These are phyloP conservation scores for Colletotrichum echinochloae DNA, from an alignment of 2,329 filamentous ascomycete genomes.

Conservation along the genomic window DNA sequence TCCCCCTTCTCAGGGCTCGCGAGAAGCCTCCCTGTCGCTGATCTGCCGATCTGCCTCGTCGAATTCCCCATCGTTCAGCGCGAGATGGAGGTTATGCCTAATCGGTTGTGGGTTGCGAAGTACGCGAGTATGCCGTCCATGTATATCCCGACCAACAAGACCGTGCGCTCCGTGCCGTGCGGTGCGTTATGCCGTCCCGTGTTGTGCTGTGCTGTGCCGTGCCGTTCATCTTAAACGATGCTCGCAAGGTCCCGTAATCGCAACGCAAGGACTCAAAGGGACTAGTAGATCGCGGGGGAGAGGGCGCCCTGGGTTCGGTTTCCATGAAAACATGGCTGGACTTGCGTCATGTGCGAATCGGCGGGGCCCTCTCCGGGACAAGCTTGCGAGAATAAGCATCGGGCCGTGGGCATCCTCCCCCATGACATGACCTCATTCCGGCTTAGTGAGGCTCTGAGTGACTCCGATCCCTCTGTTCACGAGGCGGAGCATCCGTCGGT, in stretches of 20 bases:
- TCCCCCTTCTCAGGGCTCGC: neutral
- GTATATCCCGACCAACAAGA: too few relatives aligned
- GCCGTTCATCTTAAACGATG: neutral
- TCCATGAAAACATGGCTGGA: neutral
- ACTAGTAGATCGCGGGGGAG: neutral
- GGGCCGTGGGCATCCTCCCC: slow-evolving; percentile 19
- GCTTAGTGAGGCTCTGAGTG: slow-evolving; percentile 36
- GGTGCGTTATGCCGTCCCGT: neutral
- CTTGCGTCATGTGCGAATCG: slow-evolving; percentile 15
- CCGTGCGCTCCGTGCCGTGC: too few relatives aligned
- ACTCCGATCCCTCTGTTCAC: slow-evolving; percentile 22
- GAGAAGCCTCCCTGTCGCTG: neutral
- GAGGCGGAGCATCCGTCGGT: slow-evolving; percentile 36
- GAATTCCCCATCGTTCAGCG: neutral
- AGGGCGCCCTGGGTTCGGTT: neutral
- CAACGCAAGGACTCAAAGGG: neutral
- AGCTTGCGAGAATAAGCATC: slow-evolving; percentile 32
- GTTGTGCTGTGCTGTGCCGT: neutral
- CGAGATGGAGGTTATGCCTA: neutral
- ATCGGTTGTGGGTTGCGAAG: neutral
- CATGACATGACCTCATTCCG: slow-evolving; percentile 11
- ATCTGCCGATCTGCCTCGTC: neutral
- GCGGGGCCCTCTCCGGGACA: slow-evolving; percentile 27
- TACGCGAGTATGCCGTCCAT: neutral
- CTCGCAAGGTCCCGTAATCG: neutral